Evolutionary conservation across 768 basidiomycete genomes (phyloP).

Genomic region (Tricholoma furcatifolium): DNA sequence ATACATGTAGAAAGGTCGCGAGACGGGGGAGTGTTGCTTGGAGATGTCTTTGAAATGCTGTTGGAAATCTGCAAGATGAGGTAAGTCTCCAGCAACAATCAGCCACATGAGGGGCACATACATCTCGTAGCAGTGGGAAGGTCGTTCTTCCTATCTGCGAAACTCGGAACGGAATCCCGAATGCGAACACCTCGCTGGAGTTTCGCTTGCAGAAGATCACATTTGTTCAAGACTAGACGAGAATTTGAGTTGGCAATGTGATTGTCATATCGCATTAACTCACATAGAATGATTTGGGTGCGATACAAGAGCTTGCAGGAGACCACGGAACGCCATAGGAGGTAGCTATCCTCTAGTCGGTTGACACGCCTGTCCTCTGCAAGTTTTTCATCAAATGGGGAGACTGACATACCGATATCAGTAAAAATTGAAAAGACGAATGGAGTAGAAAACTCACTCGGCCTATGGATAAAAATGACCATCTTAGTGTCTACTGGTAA

Average conservation of each 20-base stretch:
- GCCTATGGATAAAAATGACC: constrained; percentile 25
- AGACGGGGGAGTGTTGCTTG: constrained; percentile 57
- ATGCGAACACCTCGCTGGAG: constrained; percentile 65
- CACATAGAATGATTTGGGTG: constrained; percentile 55
- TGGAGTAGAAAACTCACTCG: constrained; percentile 32
- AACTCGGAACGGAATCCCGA: constrained; percentile 69
- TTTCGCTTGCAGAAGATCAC: constrained; percentile 72
- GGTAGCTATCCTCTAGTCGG: constrained; percentile 73
- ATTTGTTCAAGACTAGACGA: constrained; percentile 59
- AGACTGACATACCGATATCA: constrained; percentile 42
- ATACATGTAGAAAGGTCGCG: constrained; percentile 69
- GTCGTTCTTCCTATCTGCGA: constrained; percentile 72
- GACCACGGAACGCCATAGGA: constrained; percentile 76
- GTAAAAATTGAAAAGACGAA: constrained; percentile 8
- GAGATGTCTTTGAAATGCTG: constrained; percentile 78
- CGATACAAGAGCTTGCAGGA: constrained; percentile 60
- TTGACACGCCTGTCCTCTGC: constrained; percentile 71
- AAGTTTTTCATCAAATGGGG: constrained; percentile 78
- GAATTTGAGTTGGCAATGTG: not conserved
- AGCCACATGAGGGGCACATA: constrained; percentile 20
- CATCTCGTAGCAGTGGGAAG: constrained; percentile 68
- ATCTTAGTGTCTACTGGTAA: not conserved
- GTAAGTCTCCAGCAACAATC: constrained; percentile 1
- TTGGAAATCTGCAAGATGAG: constrained; percentile 58
- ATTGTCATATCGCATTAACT: constrained; percentile 11